phyloP scores from a whole-genome alignment of 768 basidiomycete species.

The Suillus discolor region DNA sequence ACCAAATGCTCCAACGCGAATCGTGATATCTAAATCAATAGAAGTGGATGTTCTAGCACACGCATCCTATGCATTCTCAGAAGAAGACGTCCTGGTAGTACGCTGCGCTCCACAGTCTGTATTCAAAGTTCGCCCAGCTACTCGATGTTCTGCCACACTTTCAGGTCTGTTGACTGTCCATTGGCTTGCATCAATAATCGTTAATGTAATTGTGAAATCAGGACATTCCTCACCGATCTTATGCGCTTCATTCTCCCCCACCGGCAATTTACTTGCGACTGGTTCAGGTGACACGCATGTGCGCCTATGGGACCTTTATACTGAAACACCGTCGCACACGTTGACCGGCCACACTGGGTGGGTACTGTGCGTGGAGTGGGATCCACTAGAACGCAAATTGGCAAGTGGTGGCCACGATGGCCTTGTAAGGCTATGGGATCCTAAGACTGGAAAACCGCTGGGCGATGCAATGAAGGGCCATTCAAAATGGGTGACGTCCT shows the following conservation, averaged over 20 bases:
- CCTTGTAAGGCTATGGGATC: constrained; percentile 92
- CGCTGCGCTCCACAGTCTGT: constrained; percentile 95
- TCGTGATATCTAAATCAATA: constrained; percentile 85
- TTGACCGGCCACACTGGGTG: constrained; percentile 91
- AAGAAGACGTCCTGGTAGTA: constrained; percentile 87
- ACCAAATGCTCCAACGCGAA: constrained; percentile 62
- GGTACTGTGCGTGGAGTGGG: constrained; percentile 98
- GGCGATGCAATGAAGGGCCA: constrained; percentile 93
- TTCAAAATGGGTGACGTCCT: constrained; percentile 93
- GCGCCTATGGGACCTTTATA: constrained; percentile 92
- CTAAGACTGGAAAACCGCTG: constrained; percentile 83
- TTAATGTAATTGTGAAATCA: constrained; percentile 29
- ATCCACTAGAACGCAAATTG: constrained; percentile 85
- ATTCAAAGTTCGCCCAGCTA: constrained; percentile 91
- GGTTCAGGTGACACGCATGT: constrained; percentile 95
- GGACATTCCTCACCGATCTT: constrained; percentile 93
- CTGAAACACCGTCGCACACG: constrained; percentile 88
- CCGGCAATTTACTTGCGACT: constrained; percentile 87
- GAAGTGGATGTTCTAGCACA: constrained; percentile 78
- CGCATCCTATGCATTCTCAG: constrained; percentile 69
- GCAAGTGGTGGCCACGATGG: constrained; percentile 96
- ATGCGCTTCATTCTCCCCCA: constrained; percentile 95
- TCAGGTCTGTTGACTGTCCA: constrained; percentile 54
- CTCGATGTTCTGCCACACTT: constrained; percentile 90
- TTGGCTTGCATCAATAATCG: constrained; percentile 11